phyloP scores from a whole-genome alignment of 106 monocot genomes.

The Agapanthus africanus region DNA sequence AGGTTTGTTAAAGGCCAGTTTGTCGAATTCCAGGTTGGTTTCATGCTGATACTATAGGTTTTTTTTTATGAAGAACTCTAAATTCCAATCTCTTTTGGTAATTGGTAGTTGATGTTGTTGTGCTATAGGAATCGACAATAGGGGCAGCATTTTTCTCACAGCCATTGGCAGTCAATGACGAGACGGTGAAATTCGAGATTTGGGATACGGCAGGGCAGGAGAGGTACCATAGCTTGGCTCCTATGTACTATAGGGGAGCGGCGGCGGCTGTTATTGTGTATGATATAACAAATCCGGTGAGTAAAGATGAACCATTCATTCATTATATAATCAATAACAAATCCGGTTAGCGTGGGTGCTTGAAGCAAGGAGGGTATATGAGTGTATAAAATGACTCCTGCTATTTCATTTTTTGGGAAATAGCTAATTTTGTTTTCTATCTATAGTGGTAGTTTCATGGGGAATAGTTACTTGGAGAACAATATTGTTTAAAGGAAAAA shows the following conservation, averaged over 20 bases:
- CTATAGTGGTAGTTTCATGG: background rate
- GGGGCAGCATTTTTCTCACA: constrained; percentile 90
- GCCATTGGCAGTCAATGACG: constrained; percentile 56
- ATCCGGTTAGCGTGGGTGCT: too few relatives aligned
- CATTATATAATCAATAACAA: too few relatives aligned
- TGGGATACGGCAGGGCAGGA: constrained; percentile 99
- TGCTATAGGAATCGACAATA: constrained; percentile 89
- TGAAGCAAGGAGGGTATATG: too few relatives aligned
- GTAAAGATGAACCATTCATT: constrained; percentile 16
- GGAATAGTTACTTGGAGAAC: background rate
- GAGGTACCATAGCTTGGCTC: constrained; percentile 96
- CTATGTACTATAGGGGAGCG: constrained; percentile 96
- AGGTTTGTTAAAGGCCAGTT: constrained; percentile 95
- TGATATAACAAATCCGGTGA: constrained; percentile 81
- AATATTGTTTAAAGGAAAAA: too few relatives aligned
- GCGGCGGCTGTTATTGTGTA: constrained; percentile 93
- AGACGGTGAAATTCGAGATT: constrained; percentile 89
- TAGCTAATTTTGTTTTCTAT: background rate
- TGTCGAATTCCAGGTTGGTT: constrained; percentile 81
- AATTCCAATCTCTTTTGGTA: background rate
- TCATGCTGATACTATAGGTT: background rate
- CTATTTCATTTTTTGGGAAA: too few relatives aligned
- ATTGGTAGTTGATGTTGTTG: background rate
- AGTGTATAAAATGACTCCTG: too few relatives aligned
- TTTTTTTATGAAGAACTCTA: too few relatives aligned